Conservation (phyloP, 2,329 filamentous ascomycete species). For the Trichoderma sp. region DNA sequence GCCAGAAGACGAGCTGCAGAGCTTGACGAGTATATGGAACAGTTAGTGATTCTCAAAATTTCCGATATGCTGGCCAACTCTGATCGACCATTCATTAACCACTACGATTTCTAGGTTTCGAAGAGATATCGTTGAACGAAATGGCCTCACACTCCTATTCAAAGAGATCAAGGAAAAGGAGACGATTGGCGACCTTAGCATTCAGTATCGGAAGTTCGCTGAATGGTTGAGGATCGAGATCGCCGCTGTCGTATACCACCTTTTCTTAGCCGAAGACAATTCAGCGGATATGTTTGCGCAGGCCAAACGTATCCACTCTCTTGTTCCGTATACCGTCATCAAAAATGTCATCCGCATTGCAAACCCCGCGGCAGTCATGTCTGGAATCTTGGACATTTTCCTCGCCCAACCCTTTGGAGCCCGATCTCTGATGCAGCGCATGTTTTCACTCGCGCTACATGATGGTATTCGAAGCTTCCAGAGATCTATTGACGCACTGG, state of each 20-base stretch:
- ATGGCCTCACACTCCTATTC: slow-evolving; percentile 90
- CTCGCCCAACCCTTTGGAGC: slow-evolving; percentile 92
- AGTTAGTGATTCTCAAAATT: slow-evolving; percentile 53
- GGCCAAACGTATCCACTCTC: slow-evolving; percentile 88
- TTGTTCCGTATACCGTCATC: slow-evolving; percentile 88
- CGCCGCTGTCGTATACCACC: slow-evolving; percentile 92
- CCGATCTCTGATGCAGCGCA: slow-evolving; percentile 86
- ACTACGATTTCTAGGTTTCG: slow-evolving; percentile 53
- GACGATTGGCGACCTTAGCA: slow-evolving; percentile 81
- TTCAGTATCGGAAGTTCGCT: slow-evolving; percentile 96
- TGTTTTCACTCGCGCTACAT: slow-evolving; percentile 87
- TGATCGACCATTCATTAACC: background rate
- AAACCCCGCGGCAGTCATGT: slow-evolving; percentile 96
- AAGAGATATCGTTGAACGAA: slow-evolving; percentile 66
- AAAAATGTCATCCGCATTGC: slow-evolving; percentile 97
- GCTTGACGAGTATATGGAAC: slow-evolving; percentile 96
- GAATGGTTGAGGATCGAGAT: slow-evolving; percentile 98
- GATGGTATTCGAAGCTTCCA: slow-evolving; percentile 89
- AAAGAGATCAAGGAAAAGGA: slow-evolving; percentile 89
- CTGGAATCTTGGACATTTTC: slow-evolving; percentile 91
- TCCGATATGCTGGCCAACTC: background rate
- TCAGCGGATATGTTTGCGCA: slow-evolving; percentile 95
- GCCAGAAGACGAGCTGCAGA: slow-evolving; percentile 87
- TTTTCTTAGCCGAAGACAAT: slow-evolving; percentile 97
- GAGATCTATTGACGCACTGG: slow-evolving; percentile 78